Evolutionary conservation across 345 rosid genomes (phyloP).

Genomic region (Eucalyptus coolabah): DNA sequence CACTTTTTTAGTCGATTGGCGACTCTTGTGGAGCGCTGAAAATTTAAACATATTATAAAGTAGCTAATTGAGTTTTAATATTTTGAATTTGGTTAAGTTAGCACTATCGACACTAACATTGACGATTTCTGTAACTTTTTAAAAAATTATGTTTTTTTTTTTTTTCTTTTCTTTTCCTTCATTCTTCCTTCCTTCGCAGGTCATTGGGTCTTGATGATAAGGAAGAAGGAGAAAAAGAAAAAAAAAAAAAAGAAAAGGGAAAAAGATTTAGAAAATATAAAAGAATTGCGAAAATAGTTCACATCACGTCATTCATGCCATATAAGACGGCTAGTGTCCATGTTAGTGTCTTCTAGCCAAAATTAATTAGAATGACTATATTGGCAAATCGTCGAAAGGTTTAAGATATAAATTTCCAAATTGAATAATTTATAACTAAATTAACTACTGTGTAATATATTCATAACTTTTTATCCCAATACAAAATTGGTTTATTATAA

Average conservation of each 20-base stretch:
- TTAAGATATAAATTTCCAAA: neutral
- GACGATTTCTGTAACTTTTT: no score
- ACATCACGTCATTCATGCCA: rapidly evolving
- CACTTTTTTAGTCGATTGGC: neutral
- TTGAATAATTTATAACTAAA: neutral
- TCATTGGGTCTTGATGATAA: neutral
- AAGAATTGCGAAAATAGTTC: neutral
- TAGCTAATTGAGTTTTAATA: neutral
- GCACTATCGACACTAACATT: rapidly evolving
- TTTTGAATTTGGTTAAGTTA: neutral
- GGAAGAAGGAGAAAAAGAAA: neutral
- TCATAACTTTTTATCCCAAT: neutral
- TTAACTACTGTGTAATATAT: rapidly evolving
- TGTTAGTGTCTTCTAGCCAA: rapidly evolving
- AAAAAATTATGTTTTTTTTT: no score
- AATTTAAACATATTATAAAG: neutral
- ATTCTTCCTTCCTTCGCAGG: rapidly evolving
- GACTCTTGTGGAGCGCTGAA: neutral
- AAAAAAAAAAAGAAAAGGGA: rapidly evolving
- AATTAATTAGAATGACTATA: rapidly evolving
- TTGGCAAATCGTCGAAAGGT: rapidly evolving
- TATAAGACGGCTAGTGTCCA: rapidly evolving
- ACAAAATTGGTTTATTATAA: neutral
- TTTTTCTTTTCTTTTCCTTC: no score
- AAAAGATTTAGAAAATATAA: neutral